Percentiles rank a stretch among this genome's conserved stretches.
These are phyloP conservation scores for Cyanidiococcus yangmingshanensis DNA, from an alignment of 23 red algal genomes.

Conservation along the genomic window DNA sequence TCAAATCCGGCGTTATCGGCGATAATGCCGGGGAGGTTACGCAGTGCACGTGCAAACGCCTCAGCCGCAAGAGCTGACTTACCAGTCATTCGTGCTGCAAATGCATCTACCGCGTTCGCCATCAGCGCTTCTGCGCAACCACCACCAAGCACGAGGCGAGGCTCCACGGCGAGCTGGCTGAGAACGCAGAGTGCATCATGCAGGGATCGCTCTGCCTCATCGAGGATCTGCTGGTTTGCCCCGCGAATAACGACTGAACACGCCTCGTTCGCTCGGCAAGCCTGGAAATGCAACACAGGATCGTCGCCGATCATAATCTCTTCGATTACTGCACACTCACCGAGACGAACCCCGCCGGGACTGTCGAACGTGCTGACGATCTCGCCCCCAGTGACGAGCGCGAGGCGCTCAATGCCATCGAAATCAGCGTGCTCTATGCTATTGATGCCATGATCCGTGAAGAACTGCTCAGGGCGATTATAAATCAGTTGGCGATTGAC, in stretches of 20 bases:
- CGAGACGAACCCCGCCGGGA: constrained; percentile 56
- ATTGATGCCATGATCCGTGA: constrained; percentile 78
- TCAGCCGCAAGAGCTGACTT: constrained; percentile 82
- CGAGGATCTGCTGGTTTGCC: constrained; percentile 85
- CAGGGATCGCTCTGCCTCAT: constrained; percentile 89
- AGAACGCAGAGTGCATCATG: constrained; percentile 96
- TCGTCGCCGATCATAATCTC: constrained; percentile 97
- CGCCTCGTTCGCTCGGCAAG: constrained; percentile 58
- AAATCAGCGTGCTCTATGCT: constrained; percentile 98
- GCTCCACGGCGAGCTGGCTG: constrained; percentile 68
- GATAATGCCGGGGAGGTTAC: constrained; percentile 76
- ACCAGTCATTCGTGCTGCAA: constrained; percentile 55
- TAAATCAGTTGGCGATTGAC: constrained; percentile 99
- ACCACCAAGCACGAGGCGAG: constrained; percentile 73
- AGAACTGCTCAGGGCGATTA: constrained; percentile 94
- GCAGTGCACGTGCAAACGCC: constrained; percentile 68
- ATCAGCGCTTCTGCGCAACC: constrained; percentile 83
- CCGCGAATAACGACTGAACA: constrained; percentile 91
- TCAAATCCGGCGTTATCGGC: constrained; percentile 89
- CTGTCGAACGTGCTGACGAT: constrained; percentile 97
- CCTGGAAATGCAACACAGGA: constrained; percentile 76
- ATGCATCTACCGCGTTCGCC: constrained; percentile 89
- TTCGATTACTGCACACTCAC: constrained; percentile 59
- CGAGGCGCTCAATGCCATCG: constrained; percentile 89
- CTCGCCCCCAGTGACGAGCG: constrained; percentile 80